Conservation (phyloP, 106 monocot species). For the Amphibolis antarctica region DNA sequence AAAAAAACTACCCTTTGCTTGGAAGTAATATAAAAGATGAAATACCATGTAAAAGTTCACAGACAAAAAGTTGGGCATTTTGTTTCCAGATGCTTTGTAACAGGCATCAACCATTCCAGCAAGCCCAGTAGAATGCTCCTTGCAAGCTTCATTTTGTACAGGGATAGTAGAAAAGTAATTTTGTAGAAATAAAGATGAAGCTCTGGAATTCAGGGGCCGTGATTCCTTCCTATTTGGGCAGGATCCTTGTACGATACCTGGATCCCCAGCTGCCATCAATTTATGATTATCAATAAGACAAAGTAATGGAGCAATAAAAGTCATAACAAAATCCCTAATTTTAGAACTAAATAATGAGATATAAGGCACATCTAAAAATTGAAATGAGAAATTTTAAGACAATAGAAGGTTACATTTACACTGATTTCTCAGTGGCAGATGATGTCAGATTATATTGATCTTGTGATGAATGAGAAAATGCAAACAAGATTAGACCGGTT, state of each 20-base stretch:
- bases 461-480: too few species aligned
- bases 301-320: too few species aligned
- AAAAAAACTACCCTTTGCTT: neutral
- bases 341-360: too few species aligned
- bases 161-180: conserved; percentile 91
- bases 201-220: conserved; percentile 56
- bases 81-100: conserved; percentile 71
- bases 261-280: conserved; percentile 85
- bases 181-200: conserved; percentile 67
- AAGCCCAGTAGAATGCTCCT: conserved; percentile 65
- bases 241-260: conserved; percentile 67
- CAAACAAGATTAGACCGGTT: too few species aligned
- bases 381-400: too few species aligned
- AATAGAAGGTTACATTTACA: too few species aligned
- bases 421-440: too few species aligned
- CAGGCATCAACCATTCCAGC: conserved; percentile 69
- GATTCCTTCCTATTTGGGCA: conserved; percentile 91
- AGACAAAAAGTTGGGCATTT: conserved; percentile 73
- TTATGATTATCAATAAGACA: neutral
- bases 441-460: too few species aligned
- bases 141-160: conserved; percentile 75
- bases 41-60: conserved; percentile 95
- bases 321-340: too few species aligned
- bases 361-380: too few species aligned
- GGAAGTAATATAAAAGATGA: neutral